phyloP scores from a whole-genome alignment of 352 stramenopile genomes.

The Globisporangium nodosum region DNA sequence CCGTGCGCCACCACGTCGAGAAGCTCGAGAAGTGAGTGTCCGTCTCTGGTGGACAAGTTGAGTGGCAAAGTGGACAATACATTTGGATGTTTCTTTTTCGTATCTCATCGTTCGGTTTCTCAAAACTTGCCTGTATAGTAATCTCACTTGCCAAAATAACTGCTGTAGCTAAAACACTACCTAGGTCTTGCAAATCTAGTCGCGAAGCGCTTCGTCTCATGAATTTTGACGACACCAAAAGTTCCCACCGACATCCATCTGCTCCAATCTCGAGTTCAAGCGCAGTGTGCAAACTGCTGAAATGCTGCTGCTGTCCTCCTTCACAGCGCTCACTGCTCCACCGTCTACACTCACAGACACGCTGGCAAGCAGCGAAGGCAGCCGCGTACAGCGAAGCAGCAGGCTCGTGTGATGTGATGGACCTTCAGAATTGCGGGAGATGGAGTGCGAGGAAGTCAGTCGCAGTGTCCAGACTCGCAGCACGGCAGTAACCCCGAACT shows the following conservation, averaged over 20 bases:
- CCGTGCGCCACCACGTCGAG: conserved; percentile 49
- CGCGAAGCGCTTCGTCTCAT: too few relatives aligned
- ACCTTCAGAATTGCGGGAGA: background rate
- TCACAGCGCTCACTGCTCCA: too few relatives aligned
- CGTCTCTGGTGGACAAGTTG: background rate
- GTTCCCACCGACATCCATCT: too few relatives aligned
- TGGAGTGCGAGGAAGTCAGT: background rate
- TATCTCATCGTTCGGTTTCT: background rate
- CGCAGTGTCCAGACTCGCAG: too few relatives aligned
- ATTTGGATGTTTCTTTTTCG: background rate
- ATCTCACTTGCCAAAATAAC: too few relatives aligned
- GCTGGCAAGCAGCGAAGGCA: background rate
- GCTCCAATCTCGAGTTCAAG: too few relatives aligned
- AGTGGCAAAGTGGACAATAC: background rate
- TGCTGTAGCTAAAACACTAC: too few relatives aligned
- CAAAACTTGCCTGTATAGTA: background rate
- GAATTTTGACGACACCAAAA: too few relatives aligned
- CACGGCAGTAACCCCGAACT: background rate
- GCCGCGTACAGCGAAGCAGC: too few relatives aligned
- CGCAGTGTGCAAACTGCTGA: too few relatives aligned
- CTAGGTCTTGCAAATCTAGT: too few relatives aligned
- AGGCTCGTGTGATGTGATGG: background rate
- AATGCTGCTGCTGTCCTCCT: too few relatives aligned
- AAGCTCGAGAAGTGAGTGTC: conserved; percentile 24
- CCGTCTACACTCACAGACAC: background rate